A percentile compares a stretch with the other conserved stretches of the same genome.
These are phyloP conservation scores for Penicillium sp. DNA, from an alignment of 2,329 filamentous ascomycete species.

Conservation along the genomic window DNA sequence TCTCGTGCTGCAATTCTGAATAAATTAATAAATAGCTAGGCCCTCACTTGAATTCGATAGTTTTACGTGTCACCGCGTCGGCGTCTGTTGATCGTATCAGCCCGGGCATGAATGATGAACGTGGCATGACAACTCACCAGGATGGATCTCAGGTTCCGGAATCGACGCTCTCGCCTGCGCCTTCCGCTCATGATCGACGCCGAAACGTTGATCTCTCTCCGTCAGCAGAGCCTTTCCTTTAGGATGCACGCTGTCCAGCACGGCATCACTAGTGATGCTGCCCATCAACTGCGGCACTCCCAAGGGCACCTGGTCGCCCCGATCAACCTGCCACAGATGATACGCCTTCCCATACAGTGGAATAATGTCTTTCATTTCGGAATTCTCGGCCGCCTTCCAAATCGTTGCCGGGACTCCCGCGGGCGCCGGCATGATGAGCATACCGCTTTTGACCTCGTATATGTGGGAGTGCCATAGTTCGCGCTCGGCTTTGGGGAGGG, in stretches of 20 bases:
- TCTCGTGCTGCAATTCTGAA: not conserved
- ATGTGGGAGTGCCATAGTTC: conserved; percentile 74
- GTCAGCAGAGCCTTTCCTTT: conserved; percentile 35
- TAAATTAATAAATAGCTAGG: not conserved
- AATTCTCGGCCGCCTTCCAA: conserved; percentile 74
- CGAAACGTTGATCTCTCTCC: conserved; percentile 54
- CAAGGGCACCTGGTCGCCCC: conserved; percentile 61
- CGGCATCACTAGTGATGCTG: conserved; percentile 45
- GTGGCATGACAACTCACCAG: conserved; percentile 30
- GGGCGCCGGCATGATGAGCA: conserved; percentile 40
- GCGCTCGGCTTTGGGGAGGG: conserved; percentile 63
- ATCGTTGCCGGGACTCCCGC: conserved; percentile 46
- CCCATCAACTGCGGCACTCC: conserved; percentile 62
- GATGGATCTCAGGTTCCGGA: conserved; percentile 25
- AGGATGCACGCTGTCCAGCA: conserved; percentile 21
- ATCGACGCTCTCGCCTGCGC: conserved; percentile 52
- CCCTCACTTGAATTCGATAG: not conserved
- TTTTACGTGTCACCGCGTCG: conserved; percentile 11
- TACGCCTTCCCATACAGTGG: conserved; percentile 78
- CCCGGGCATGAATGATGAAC: not conserved
- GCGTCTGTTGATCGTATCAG: conserved; percentile 3
- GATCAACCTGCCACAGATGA: conserved; percentile 82
- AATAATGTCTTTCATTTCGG: conserved; percentile 74
- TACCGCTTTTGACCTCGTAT: conserved; percentile 42
- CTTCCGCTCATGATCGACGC: conserved; percentile 51